Evolutionary conservation across 306 rosid genomes (phyloP), one percentile per base, ranked within the genome.

Genomic region (Ziziphus jujuba): DNA sequence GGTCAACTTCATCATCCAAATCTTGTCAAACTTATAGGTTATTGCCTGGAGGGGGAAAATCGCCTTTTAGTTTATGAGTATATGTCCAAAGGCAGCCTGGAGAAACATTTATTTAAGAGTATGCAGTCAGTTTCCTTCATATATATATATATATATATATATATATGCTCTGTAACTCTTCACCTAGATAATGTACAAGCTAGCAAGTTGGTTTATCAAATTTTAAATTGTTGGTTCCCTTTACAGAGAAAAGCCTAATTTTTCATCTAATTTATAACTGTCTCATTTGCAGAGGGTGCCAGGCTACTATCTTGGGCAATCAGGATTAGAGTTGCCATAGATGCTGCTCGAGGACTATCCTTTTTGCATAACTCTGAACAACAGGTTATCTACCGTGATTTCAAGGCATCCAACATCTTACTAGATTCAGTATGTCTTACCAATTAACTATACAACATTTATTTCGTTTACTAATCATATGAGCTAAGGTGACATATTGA

Each of bases 331-430:
- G 79, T 87, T 73, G 96, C 89, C 28, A 79, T 74, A 11, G 96
- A 74, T 66, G 89, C 96, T 51, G 96, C 96, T 77, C 71, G 87
- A 66, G 92, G 96, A 54, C 96, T 87, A 28, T 48, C 87, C 69
- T 87, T 87, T 64, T 79, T 89, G n/a, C 92, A 87, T 36, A 79
- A 87, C 56, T 84, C 85, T 11, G 63, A 82, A 34, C 83, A 79
- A 65, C 88, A 85, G 79, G 77, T 89, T 64, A 89, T 89, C 69
- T 89, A 87, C 54, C 96, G 95, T 0, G 95, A 90, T 84, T 85
- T 90, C 53, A 90, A 90, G 79, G 86, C 96, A 67, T 85, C 96
- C 5, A 90, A 90, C 63, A 90, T 90, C 79, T 82, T 90, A 24
- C 79, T 90, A n/a, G 96, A 90, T 51, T 87, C 89, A 1, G 96